Conservation (phyloP, 1,139 yeast genomes). For the Pichia sp. region DNA sequence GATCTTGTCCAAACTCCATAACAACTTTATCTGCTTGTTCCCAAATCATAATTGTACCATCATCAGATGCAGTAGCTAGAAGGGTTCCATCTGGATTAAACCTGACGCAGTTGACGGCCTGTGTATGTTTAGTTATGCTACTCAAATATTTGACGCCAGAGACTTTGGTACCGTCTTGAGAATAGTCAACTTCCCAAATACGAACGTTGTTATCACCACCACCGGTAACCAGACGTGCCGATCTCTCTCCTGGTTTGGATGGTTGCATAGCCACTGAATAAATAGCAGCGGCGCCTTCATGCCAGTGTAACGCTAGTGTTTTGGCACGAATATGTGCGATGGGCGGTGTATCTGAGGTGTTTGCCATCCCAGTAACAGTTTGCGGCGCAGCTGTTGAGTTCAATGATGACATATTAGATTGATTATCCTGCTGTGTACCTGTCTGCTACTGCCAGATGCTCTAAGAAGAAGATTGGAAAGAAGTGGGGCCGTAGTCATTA, state of each 20-base stretch:
- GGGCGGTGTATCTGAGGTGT: neutral
- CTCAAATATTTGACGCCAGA: conserved; percentile 56
- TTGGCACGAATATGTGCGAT: conserved; percentile 26
- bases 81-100: conserved; percentile 61
- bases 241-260: conserved; percentile 11
- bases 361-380: no score
- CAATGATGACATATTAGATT: no score
- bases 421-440: no score
- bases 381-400: no score
- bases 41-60: conserved; percentile 86
- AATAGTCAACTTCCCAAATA: conserved; percentile 43
- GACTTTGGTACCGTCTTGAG: conserved; percentile 26
- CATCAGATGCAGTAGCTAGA: conserved; percentile 92
- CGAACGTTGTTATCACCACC: conserved; percentile 94
- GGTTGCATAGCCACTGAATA: conserved; percentile 77
- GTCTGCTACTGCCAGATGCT: no score
- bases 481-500: no score
- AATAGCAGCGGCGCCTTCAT: conserved; percentile 72
- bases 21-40: conserved; percentile 44
- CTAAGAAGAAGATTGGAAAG: no score
- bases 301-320: conserved; percentile 74
- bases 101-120: conserved; percentile 88
- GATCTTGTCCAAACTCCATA: conserved; percentile 51
- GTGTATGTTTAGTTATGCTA: conserved; percentile 81
- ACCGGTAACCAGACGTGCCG: conserved; percentile 66